Percentiles rank a stretch among this genome's conserved stretches.
These are phyloP conservation scores for Hypholoma fasciculare DNA, from an alignment of 768 basidiomycete species.

Conservation along the genomic window DNA sequence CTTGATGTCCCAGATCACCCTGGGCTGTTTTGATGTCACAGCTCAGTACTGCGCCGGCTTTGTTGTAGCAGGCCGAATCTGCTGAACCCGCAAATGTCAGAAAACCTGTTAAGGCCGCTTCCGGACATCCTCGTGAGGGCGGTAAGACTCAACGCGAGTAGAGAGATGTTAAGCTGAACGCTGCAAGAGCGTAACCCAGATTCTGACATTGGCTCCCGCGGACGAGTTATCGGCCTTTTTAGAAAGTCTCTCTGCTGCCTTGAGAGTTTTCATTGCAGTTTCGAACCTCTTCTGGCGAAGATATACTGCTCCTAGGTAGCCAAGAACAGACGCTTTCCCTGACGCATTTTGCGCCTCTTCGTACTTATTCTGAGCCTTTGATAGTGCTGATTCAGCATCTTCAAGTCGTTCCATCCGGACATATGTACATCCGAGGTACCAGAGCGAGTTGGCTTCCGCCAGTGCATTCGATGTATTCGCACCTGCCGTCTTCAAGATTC, in stretches of 20 bases:
- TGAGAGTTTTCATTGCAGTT: background rate
- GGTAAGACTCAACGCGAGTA: too few relatives aligned
- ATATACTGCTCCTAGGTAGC: background rate
- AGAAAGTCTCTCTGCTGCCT: background rate
- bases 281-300: background rate
- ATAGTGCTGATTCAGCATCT: background rate
- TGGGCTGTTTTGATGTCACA: too few relatives aligned
- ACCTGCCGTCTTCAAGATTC: background rate
- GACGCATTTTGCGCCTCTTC: background rate
- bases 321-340: background rate
- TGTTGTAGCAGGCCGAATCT: too few relatives aligned
- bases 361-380: background rate
- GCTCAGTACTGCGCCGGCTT: too few relatives aligned
- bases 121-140: too few relatives aligned
- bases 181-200: too few relatives aligned
- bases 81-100: too few relatives aligned
- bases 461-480: background rate
- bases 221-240: background rate
- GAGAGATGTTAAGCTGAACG: too few relatives aligned
- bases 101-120: too few relatives aligned
- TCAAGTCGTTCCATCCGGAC: background rate
- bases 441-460: background rate
- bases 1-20: too few relatives aligned
- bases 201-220: background rate
- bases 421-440: background rate